Evolutionary conservation across 306 rosid genomes (phyloP).

Genomic region (Elaeagnus macrophylla): DNA sequence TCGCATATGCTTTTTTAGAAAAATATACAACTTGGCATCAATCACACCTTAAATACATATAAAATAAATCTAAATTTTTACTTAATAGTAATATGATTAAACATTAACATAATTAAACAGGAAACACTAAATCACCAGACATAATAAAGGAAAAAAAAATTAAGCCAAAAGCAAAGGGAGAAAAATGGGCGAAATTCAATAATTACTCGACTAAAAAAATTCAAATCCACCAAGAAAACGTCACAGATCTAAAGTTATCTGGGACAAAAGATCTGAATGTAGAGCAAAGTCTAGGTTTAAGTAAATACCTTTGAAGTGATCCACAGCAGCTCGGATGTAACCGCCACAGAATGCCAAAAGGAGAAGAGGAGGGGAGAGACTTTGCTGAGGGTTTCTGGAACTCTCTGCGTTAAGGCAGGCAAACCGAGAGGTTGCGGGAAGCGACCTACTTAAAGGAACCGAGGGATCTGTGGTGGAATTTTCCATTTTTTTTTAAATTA

Average conservation of each 20-base stretch:
- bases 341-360: not conserved
- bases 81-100: no score
- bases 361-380: slow-evolving; percentile 1
- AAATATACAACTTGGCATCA: no score
- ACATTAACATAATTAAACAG: no score
- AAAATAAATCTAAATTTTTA: no score
- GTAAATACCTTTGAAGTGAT: slow-evolving; percentile 32
- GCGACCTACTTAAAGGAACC: slow-evolving; percentile 13
- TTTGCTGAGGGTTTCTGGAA: slow-evolving; percentile 31
- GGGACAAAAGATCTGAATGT: slow-evolving; percentile 18
- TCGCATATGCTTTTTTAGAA: no score
- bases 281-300: slow-evolving; percentile 8
- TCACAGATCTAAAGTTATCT: slow-evolving; percentile 38
- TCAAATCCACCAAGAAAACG: slow-evolving; percentile 11
- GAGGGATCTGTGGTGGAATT: slow-evolving; percentile 27
- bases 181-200: not conserved
- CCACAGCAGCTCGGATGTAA: slow-evolving; percentile 5
- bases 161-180: not conserved
- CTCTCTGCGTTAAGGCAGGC: slow-evolving; percentile 24
- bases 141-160: no score
- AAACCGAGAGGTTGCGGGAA: not conserved
- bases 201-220: not conserved
- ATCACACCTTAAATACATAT: no score
- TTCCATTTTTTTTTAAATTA: slow-evolving; percentile 11
- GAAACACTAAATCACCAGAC: not conserved